These are phyloP conservation scores for Chrysopogon serrulatus DNA, from an alignment of 176 grass and related monocot species.

Conservation along the genomic window DNA sequence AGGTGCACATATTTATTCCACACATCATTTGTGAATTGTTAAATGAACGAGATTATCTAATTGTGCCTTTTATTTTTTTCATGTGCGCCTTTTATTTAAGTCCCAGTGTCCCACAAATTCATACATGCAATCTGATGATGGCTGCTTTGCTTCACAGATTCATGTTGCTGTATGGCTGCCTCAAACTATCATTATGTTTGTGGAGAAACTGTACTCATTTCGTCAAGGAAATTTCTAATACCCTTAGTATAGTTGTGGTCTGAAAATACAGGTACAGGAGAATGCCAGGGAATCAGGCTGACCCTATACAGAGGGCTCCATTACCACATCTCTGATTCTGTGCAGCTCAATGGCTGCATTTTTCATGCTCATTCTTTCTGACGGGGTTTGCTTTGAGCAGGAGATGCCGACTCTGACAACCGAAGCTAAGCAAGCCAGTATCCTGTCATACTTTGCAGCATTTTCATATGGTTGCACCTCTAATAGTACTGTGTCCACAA, in stretches of 20 bases:
- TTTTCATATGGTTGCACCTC: not conserved
- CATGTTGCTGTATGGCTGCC: not conserved
- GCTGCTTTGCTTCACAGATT: conserved; percentile 3
- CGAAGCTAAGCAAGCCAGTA: not conserved
- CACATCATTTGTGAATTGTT: not conserved
- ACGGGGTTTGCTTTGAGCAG: not conserved
- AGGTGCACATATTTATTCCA: not conserved
- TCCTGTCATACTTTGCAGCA: not conserved
- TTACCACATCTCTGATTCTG: conserved; percentile 16
- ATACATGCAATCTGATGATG: not conserved
- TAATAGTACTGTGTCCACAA: not conserved
- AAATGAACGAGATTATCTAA: not conserved
- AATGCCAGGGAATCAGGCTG: no score
- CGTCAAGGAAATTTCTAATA: no score
- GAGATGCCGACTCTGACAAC: conserved; percentile 7
- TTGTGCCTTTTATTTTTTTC: no score
- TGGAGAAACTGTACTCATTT: not conserved
- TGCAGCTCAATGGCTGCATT: not conserved
- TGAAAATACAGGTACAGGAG: no score
- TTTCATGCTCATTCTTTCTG: no score
- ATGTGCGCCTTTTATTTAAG: not conserved
- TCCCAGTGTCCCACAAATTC: not conserved
- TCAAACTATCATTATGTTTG: not conserved
- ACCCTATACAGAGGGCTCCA: no score
- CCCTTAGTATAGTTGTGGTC: no score